A percentile compares a stretch with the other conserved stretches of the same genome.
These are phyloP conservation scores for Omphalotus olearius DNA, from an alignment of 1,284 basidiomycete genomes.

Conservation along the genomic window DNA sequence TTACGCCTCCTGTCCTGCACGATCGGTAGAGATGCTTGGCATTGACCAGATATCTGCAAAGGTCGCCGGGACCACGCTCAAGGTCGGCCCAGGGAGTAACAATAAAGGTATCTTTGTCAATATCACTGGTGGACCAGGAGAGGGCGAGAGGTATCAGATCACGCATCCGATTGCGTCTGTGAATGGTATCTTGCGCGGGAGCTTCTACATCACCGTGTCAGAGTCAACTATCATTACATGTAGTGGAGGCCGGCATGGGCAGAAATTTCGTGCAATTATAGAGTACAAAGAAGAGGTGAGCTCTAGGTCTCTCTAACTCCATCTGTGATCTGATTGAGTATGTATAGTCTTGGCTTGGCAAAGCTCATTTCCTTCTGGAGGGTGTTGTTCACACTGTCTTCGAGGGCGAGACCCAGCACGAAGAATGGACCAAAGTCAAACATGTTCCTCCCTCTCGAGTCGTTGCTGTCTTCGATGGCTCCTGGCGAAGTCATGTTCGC, in stretches of 20 bases:
- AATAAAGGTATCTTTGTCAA: slow-evolving; percentile 89
- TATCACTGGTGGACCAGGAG: slow-evolving; percentile 71
- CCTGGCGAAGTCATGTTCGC: slow-evolving; percentile 81
- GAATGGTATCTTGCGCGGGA: slow-evolving; percentile 88
- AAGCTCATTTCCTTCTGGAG: slow-evolving; percentile 83
- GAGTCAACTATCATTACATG: slow-evolving; percentile 85
- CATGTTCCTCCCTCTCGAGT: slow-evolving; percentile 81
- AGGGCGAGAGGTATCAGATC: slow-evolving; percentile 83
- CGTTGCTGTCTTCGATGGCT: slow-evolving; percentile 83
- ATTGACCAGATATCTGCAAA: slow-evolving; percentile 93
- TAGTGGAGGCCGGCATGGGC: slow-evolving; percentile 56
- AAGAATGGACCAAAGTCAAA: slow-evolving; percentile 85
- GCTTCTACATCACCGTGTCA: slow-evolving; percentile 84
- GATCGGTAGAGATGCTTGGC: slow-evolving; percentile 69
- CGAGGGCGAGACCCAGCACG: slow-evolving; percentile 55
- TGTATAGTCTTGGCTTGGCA: slow-evolving; percentile 84
- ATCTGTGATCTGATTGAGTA: not conserved
- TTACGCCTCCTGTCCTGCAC: slow-evolving; percentile 73
- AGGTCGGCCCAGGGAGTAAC: slow-evolving; percentile 76
- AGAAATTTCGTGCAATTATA: slow-evolving; percentile 75
- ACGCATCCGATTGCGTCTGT: slow-evolving; percentile 89
- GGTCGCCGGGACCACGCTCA: slow-evolving; percentile 81
- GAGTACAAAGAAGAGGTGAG: slow-evolving; percentile 95
- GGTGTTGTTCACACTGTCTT: slow-evolving; percentile 86
- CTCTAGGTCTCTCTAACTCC: slow-evolving; percentile 11